Evolutionary conservation across 164 flowering plant genomes (phyloP), one percentile per base, ranked within the genome.

Genomic region (Stephania cephalantha): DNA sequence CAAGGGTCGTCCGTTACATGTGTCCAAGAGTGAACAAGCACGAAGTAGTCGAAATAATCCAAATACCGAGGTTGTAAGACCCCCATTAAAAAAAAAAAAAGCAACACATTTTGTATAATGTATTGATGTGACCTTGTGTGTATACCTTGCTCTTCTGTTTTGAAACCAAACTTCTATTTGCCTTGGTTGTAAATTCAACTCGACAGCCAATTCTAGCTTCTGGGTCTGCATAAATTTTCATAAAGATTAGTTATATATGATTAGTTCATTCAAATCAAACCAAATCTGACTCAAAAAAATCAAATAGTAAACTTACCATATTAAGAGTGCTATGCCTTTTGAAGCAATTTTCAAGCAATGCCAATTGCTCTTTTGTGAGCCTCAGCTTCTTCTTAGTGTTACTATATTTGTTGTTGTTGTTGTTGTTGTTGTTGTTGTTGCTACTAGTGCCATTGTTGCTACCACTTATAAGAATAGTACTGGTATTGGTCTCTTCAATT

Each of bases 161-260:
- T 87, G 89, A 67, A 87, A 87, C 89, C 89, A 87, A 46, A 87
- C 89, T 81, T 87, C 89, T 1, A 87, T 83, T 74, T 87, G 89
- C 25, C 89, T 75, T 13, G 85, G 83, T 68, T 44, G 46, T 64
- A 87, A 66, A 61, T 84, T 79, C 80, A 87, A 75, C 22, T 61
- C 17, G 69, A 76, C 58, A 0, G 87, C 86, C 13, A 85, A 70
- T 15, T 81, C 75, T 55, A 70, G 82, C 72, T 87, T 87, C 73
- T 85, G 83, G 17, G 44, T 52, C 87, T 87, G 79, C 70, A 17
- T 2, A 52, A 74, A 18, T 64, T 58, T n/a, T 46, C 9, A 17
- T 11, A 12, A 74, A 35, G 45, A n/a, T 25, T 63, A 0, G 42
- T 35, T 35, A 35, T 0, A 35, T 35, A 35, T 35, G 4, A 35